Evolutionary conservation across 1,284 basidiomycete species (phyloP).

Genomic region (Vanrija sp.): DNA sequence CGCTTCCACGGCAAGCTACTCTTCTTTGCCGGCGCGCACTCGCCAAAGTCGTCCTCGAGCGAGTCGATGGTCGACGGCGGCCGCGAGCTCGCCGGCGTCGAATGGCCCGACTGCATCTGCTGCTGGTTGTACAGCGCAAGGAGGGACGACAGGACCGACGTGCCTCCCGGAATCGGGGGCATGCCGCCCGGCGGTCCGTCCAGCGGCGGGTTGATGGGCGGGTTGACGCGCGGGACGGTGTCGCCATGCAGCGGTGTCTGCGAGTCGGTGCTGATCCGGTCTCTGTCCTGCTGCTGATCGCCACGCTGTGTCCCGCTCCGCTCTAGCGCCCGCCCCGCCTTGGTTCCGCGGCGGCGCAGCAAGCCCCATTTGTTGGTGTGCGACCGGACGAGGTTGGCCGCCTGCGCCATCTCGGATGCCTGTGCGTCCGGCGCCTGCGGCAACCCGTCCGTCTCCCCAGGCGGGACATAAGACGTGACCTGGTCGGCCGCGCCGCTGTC

Average conservation of each 20-base stretch:
- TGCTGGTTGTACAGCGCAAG: slow-evolving; percentile 28
- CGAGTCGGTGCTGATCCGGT: slow-evolving; percentile 2
- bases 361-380: slow-evolving; percentile 48
- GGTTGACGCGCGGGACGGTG: not conserved
- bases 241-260: not conserved
- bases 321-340: not conserved
- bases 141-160: too few relatives aligned
- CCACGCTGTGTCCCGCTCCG: not conserved
- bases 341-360: slow-evolving; percentile 38
- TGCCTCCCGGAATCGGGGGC: slow-evolving; percentile 26
- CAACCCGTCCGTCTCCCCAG: slow-evolving; percentile 51
- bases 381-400: slow-evolving; percentile 45
- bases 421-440: slow-evolving; percentile 36
- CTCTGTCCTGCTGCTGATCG: not conserved
- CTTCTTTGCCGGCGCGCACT: slow-evolving; percentile 21
- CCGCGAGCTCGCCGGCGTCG: slow-evolving; percentile 40
- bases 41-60: slow-evolving; percentile 16
- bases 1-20: not conserved
- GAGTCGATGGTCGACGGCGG: slow-evolving; percentile 21
- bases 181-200: slow-evolving; percentile 9
- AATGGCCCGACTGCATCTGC: slow-evolving; percentile 7
- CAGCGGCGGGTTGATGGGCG: slow-evolving; percentile 4
- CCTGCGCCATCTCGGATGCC: slow-evolving; percentile 26
- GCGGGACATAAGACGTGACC: slow-evolving; percentile 44
- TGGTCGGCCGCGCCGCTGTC: slow-evolving; percentile 33